These are phyloP conservation scores for Aegilops bicornis DNA, from an alignment of 176 grass and related monocot genomes.

Conservation along the genomic window DNA sequence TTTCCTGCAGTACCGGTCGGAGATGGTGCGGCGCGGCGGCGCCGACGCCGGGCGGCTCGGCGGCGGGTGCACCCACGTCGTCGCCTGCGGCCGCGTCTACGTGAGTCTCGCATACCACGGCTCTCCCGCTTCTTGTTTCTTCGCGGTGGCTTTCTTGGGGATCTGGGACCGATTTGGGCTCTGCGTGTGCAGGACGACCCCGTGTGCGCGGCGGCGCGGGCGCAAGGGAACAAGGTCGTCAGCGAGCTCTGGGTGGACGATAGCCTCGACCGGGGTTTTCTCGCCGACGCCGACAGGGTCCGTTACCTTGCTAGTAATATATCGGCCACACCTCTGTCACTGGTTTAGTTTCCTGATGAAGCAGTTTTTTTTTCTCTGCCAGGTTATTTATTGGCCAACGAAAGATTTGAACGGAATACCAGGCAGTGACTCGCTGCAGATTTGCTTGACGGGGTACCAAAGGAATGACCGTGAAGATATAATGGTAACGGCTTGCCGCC, in stretches of 20 bases:
- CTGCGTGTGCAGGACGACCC: constrained; percentile 57
- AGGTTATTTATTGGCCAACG: constrained; percentile 73
- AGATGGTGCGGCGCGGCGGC: constrained; percentile 65
- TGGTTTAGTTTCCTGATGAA: constrained; percentile 5
- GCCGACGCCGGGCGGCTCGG: constrained; percentile 52
- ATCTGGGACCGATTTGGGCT: constrained; percentile 14
- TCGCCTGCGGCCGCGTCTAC: constrained; percentile 61
- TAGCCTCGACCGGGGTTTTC: constrained; percentile 45
- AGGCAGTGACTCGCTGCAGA: constrained; percentile 47
- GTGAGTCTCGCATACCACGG: constrained; percentile 46
- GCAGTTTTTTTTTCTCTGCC: not conserved
- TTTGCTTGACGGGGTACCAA: constrained; percentile 89
- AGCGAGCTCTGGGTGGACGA: constrained; percentile 78
- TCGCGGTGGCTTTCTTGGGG: not conserved
- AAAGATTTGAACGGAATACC: constrained; percentile 73
- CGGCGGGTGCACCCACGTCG: constrained; percentile 62
- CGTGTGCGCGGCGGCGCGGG: constrained; percentile 59
- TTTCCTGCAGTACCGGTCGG: constrained; percentile 61
- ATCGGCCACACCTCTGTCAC: not conserved
- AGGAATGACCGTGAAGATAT: constrained; percentile 66
- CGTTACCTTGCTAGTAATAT: not conserved
- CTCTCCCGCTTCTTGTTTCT: not conserved
- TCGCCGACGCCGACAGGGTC: constrained; percentile 65
- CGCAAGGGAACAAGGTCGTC: constrained; percentile 67
- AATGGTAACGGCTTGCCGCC: constrained; percentile 47